A percentile compares a stretch with the other conserved stretches of the same genome.
phyloP scores from a whole-genome alignment of 2,329 filamentous ascomycete genomes.

The Botrytis hyacinthi region DNA sequence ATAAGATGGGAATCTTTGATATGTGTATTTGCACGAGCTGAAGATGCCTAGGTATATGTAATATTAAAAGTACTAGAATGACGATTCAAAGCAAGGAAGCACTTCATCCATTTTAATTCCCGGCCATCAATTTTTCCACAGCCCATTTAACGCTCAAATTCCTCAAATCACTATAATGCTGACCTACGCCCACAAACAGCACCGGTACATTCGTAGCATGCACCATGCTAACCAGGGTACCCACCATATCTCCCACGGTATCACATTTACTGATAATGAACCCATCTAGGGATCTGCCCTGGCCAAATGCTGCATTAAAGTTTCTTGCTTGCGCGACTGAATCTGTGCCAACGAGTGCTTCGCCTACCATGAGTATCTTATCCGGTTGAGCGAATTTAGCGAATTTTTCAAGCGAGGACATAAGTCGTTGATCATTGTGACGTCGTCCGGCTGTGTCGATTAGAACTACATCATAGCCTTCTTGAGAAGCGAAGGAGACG shows the following conservation, averaged over 20 bases:
- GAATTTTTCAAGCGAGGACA: slow-evolving; percentile 97
- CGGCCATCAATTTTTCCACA: slow-evolving; percentile 59
- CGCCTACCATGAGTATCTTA: slow-evolving; percentile 97
- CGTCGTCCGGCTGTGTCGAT: slow-evolving; percentile 94
- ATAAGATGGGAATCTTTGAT: background rate
- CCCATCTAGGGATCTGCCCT: slow-evolving; percentile 77
- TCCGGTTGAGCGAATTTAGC: slow-evolving; percentile 93
- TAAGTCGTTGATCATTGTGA: slow-evolving; percentile 92
- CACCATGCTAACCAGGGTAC: slow-evolving; percentile 92
- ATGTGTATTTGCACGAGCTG: background rate
- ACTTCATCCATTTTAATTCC: slow-evolving; percentile 30
- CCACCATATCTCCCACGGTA: slow-evolving; percentile 92
- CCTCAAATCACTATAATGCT: slow-evolving; percentile 66
- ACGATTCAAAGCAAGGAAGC: too few species aligned
- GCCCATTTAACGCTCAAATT: slow-evolving; percentile 70
- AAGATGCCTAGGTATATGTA: background rate
- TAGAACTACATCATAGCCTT: slow-evolving; percentile 86
- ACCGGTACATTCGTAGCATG: slow-evolving; percentile 96
- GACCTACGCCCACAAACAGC: slow-evolving; percentile 78
- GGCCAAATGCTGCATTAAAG: slow-evolving; percentile 91
- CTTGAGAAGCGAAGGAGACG: slow-evolving; percentile 71
- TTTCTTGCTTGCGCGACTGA: slow-evolving; percentile 93
- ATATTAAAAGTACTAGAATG: background rate
- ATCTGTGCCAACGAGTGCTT: slow-evolving; percentile 88
- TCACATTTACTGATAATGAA: slow-evolving; percentile 99